Conservation (phyloP, 352 stramenopile species). For the Saprolegnia diclina region DNA sequence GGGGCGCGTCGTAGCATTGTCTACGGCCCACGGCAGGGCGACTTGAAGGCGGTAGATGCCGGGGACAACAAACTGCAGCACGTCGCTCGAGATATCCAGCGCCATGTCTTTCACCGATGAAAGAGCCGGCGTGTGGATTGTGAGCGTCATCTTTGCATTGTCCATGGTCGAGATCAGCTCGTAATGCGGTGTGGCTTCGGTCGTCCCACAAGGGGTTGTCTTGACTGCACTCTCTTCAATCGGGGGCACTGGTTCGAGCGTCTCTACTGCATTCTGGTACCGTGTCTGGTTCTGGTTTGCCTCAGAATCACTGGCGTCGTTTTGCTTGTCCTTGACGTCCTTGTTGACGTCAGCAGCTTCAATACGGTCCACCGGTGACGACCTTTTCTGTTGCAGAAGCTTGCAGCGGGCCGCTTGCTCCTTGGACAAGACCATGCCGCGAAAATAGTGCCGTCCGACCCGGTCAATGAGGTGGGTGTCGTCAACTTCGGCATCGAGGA, state of each 20-base stretch:
- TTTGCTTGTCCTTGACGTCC: not conserved
- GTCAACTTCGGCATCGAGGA: slow-evolving; percentile 38
- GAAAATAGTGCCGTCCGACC: slow-evolving; percentile 52
- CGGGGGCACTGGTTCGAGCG: too few relatives aligned
- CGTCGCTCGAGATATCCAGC: slow-evolving; percentile 43
- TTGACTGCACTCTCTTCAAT: slow-evolving; percentile 5
- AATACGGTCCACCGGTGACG: not conserved
- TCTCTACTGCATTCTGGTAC: too few relatives aligned
- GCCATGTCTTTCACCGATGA: slow-evolving; percentile 35
- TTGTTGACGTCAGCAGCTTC: not conserved
- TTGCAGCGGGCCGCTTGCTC: slow-evolving; percentile 39
- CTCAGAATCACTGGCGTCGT: not conserved
- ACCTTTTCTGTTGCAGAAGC: not conserved
- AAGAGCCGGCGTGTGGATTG: slow-evolving; percentile 46
- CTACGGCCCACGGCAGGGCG: slow-evolving; percentile 35
- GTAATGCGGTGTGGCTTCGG: slow-evolving; percentile 39
- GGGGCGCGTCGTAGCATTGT: not conserved
- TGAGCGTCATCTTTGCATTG: slow-evolving; percentile 37
- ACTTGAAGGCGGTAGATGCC: slow-evolving; percentile 50
- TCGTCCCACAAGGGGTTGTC: not conserved
- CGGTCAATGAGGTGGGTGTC: slow-evolving; percentile 51
- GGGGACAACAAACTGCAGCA: slow-evolving; percentile 44
- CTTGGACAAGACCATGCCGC: slow-evolving; percentile 55
- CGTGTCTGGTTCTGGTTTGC: not conserved
- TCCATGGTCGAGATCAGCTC: slow-evolving; percentile 34